A percentile compares a stretch with the other conserved stretches of the same genome.
These are phyloP conservation scores for Colletotrichum zoysiae DNA, from an alignment of 2,329 filamentous ascomycete species.

Conservation along the genomic window DNA sequence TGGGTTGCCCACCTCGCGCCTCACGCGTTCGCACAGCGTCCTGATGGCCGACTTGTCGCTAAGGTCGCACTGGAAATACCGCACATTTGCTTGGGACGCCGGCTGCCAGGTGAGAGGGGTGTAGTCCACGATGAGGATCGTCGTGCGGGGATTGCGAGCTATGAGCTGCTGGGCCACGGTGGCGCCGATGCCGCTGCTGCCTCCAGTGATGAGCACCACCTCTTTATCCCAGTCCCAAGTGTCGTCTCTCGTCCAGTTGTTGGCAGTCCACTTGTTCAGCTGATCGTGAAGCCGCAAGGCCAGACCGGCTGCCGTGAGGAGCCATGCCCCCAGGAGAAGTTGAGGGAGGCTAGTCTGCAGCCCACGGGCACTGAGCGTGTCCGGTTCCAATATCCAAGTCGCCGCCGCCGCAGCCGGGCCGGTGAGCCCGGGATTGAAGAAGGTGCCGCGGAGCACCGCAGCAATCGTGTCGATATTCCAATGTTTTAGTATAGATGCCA, in stretches of 20 bases:
- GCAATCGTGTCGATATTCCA: constrained; percentile 4
- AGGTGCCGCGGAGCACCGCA: neutral
- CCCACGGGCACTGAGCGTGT: neutral
- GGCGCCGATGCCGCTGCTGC: constrained; percentile 56
- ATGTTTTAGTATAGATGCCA: neutral
- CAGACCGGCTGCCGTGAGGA: constrained; percentile 20
- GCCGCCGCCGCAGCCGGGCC: neutral
- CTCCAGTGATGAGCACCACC: constrained; percentile 59
- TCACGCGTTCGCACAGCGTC: constrained; percentile 47
- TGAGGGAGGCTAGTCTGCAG: neutral
- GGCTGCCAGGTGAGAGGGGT: constrained; percentile 47
- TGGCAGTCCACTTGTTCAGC: constrained; percentile 42
- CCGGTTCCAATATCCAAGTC: neutral
- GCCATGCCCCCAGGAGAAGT: neutral
- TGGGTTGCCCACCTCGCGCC: constrained; percentile 51
- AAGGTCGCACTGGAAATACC: constrained; percentile 44
- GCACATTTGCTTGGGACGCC: neutral
- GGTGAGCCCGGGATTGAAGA: neutral
- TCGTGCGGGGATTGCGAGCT: constrained; percentile 44
- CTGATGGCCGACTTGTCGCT: constrained; percentile 49
- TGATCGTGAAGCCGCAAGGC: constrained; percentile 42
- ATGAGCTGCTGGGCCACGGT: constrained; percentile 50
- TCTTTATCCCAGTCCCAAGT: constrained; percentile 55
- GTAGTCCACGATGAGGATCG: constrained; percentile 52
- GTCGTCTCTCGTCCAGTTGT: constrained; percentile 44